Percentiles rank a stretch among this genome's conserved stretches.
phyloP scores from a whole-genome alignment of 805 yeast species.

The Cyberlindnera petersonii region DNA sequence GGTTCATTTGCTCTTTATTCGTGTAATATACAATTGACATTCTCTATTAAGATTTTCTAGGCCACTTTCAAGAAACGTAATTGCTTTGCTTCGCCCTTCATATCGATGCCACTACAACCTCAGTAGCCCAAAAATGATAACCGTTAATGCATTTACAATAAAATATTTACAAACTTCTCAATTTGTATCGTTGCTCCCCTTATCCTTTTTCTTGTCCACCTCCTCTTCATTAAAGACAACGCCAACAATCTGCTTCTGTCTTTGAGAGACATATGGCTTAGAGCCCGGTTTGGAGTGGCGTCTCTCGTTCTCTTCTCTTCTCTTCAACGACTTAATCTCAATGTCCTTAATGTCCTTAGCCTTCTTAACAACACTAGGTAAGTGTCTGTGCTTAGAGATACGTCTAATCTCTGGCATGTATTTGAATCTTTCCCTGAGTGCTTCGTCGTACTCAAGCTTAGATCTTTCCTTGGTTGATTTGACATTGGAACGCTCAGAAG shows the following conservation, averaged over 20 bases:
- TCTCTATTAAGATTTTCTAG: too few species aligned
- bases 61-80: too few species aligned
- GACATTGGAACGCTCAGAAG: conserved; percentile 78
- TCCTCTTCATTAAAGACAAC: conserved; percentile 59
- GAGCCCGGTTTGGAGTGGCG: conserved; percentile 66
- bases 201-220: conserved; percentile 15
- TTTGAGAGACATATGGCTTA: conserved; percentile 60
- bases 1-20: too few species aligned
- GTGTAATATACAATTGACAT: too few species aligned
- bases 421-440: conserved; percentile 86
- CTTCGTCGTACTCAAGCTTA: conserved; percentile 85
- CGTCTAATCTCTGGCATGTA: conserved; percentile 95
- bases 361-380: conserved; percentile 82
- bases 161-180: background rate
- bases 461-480: conserved; percentile 76
- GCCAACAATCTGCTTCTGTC: conserved; percentile 84
- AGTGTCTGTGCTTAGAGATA: conserved; percentile 87
- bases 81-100: too few species aligned
- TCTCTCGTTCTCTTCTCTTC: conserved; percentile 79
- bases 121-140: too few species aligned
- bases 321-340: conserved; percentile 69
- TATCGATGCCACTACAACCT: too few species aligned
- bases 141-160: too few species aligned
- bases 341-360: conserved; percentile 81
- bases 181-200: conserved; percentile 2